Percentiles rank a stretch among this genome's conserved stretches.
Evolutionary conservation across 768 basidiomycete genomes (phyloP).

Genomic region (Wakefieldia striispora): DNA sequence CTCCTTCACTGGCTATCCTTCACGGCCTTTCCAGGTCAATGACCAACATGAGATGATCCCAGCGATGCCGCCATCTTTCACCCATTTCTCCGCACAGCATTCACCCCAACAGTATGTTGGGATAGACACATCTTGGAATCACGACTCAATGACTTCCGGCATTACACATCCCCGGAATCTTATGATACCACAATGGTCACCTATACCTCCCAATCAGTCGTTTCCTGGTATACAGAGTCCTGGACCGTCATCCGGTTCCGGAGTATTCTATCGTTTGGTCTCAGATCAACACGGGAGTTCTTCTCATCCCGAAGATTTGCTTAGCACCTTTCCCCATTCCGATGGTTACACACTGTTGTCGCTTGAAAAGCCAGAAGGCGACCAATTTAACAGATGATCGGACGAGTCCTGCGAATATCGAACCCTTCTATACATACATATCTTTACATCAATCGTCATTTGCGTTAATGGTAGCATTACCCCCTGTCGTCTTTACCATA

Average conservation of each 20-base stretch:
- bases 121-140: background rate
- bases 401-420: background rate
- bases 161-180: background rate
- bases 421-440: background rate
- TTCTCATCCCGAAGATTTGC: background rate
- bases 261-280: background rate
- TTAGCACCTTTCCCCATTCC: background rate
- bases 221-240: background rate
- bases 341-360: conserved; percentile 7
- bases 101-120: conserved; percentile 1
- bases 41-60: background rate
- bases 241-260: background rate
- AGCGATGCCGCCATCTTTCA: background rate
- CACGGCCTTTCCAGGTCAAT: conserved; percentile 4
- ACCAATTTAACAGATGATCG: background rate
- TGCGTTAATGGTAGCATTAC: background rate
- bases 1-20: background rate
- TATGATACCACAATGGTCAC: conserved; percentile 3
- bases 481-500: background rate
- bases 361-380: conserved; percentile 1
- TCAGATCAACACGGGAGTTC: conserved; percentile 2
- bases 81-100: background rate
- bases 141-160: conserved; percentile 2
- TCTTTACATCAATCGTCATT: background rate
- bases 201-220: background rate